Evolutionary conservation across 805 yeast species (phyloP).

Genomic region (Ogataea methanolica): DNA sequence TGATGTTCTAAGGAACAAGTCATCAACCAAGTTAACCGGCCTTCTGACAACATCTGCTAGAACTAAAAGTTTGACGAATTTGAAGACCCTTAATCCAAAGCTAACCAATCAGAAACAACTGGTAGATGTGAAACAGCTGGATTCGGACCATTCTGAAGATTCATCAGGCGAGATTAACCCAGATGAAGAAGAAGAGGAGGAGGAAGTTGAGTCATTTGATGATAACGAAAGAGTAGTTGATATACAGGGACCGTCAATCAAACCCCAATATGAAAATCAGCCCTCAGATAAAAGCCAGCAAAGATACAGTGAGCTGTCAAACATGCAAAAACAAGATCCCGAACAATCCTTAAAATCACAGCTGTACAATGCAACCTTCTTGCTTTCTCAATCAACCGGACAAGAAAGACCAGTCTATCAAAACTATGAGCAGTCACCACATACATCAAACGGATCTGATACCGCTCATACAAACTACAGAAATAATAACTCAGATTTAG

Average conservation of each 20-base stretch:
- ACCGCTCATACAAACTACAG: neutral
- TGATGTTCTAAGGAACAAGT: conserved; percentile 16
- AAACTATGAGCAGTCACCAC: neutral
- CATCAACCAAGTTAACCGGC: conserved; percentile 13
- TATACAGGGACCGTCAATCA: conserved; percentile 4
- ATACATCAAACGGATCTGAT: neutral
- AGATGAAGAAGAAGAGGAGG: conserved; percentile 25
- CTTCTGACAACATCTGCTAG: conserved; percentile 6
- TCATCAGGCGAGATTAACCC: conserved; percentile 10
- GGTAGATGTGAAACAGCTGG: conserved; percentile 22
- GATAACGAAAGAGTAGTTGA: conserved; percentile 29
- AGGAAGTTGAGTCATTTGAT: conserved; percentile 39
- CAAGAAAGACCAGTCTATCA: conserved; percentile 33
- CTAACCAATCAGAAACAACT: conserved; percentile 17
- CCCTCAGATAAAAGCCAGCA: neutral
- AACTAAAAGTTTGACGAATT: conserved; percentile 24
- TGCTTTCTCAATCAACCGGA: conserved; percentile 50
- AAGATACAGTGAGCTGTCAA: neutral
- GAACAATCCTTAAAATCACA: conserved; percentile 3
- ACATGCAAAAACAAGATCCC: neutral
- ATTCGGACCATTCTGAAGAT: conserved; percentile 20
- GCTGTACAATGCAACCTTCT: conserved; percentile 13
- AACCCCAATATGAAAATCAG: neutral
- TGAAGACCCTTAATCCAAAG: conserved; percentile 21
- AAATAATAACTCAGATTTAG: neutral